Evolutionary conservation across 163 green algal species (phyloP).

Genomic region (Scenedesmus sp.): DNA sequence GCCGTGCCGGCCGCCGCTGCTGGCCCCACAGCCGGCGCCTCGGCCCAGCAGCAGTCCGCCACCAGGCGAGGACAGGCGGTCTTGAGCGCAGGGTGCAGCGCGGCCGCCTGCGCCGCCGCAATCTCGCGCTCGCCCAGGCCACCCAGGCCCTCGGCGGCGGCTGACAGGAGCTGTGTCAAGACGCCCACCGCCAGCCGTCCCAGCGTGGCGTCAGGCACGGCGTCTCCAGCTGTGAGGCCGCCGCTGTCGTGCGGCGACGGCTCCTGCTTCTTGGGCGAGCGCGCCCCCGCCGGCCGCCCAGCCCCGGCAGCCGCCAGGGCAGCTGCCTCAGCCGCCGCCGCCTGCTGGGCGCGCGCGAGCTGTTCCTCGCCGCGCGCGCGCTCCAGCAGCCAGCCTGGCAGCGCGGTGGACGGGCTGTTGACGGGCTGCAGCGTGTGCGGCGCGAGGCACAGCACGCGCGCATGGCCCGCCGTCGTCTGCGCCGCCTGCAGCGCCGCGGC

Average conservation of each 20-base stretch:
- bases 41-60: constrained; percentile 53
- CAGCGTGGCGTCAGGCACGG: constrained; percentile 2
- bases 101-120: constrained; percentile 6
- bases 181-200: constrained; percentile 14
- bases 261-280: background rate
- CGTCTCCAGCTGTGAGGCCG: background rate
- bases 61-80: constrained; percentile 57
- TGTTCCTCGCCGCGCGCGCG: constrained; percentile 56
- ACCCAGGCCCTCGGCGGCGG: background rate
- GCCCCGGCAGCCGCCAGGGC: constrained; percentile 19
- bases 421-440: constrained; percentile 39
- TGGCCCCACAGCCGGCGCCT: constrained; percentile 44
- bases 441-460: constrained; percentile 46
- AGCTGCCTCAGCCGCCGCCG: constrained; percentile 9
- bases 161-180: constrained; percentile 12
- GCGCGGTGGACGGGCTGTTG: constrained; percentile 2
- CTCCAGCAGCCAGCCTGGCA: constrained; percentile 58
- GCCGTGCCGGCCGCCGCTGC: constrained; percentile 22
- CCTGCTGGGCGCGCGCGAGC: background rate
- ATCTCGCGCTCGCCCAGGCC: constrained; percentile 28
- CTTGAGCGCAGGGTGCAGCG: constrained; percentile 44
- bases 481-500: constrained; percentile 47
- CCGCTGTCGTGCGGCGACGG: background rate
- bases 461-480: constrained; percentile 44
- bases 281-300: too few relatives aligned